Base-by-base conservation (phyloP, 176 grass and related monocot species). In the Carex myosuroides region DNA sequence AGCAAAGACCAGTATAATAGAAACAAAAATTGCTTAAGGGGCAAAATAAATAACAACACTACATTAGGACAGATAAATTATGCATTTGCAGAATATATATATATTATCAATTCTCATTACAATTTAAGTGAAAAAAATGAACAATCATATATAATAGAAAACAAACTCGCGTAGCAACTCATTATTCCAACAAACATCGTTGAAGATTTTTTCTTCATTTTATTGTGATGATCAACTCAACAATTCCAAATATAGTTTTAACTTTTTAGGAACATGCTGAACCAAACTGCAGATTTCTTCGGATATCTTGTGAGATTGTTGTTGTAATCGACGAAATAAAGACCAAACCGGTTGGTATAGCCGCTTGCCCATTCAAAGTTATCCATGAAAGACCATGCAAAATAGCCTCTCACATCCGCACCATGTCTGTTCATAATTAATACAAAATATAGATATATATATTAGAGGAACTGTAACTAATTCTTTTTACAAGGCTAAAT, bases 331-430 rank as follows among this genome's bases (percentile, higher is more conserved):
- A 74, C 70, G 26, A 13, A 97, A 84, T 88, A 74, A 79, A 97
- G 86, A 3, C 94, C 94, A 35, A 90, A 93, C 0, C 84, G 87
- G 16, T 82, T 71, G 0, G 85, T 88, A 81, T 79, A 97, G 0
- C 94, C 94, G 8, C 87, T 87, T 0, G 32, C 84, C 89, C 91
- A 97, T 83, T 97, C 91, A 79, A 93, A 97, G 85, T 85, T 76
- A 84, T 97, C 94, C 84, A 93, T 89, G 48, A 97, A 89, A 0
- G 85, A 87, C 91, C 91, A 96, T 4, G 71, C 60, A 70, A 91
- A 97, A 71, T 93, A 91, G 0, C 89, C 94, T 82, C 60, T 91
- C 1, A 97, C 88, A 1, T 91, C 73, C 2, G 68, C 89, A 29
- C 91, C 91, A 13, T 83, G 11, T 83, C 87, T 89, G 55, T 24